A percentile compares a stretch with the other conserved stretches of the same genome.
Conservation (phyloP, 768 basidiomycete genomes). For the Pleurotus salmoneostramineus region DNA sequence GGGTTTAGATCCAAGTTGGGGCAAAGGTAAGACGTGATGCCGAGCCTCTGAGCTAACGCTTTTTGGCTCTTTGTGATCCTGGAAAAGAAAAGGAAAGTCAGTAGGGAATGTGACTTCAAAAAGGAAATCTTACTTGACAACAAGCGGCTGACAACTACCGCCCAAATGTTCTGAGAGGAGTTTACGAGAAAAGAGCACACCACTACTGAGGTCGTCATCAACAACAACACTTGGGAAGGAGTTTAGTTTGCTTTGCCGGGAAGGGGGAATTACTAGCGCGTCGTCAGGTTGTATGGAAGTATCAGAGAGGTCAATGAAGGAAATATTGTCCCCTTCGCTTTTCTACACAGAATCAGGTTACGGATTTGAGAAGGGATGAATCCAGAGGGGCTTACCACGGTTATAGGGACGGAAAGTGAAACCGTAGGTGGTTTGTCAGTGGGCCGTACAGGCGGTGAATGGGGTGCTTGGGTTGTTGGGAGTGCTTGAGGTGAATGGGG, state of each 20-base stretch:
- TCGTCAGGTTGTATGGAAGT: background rate
- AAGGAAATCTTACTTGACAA: constrained; percentile 25
- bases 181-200: constrained; percentile 34
- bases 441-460: constrained; percentile 15
- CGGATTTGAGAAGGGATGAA: background rate
- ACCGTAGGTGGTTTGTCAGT: background rate
- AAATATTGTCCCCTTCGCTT: background rate
- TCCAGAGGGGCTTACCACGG: background rate
- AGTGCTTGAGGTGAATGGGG: constrained; percentile 8
- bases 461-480: constrained; percentile 14
- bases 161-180: constrained; percentile 34
- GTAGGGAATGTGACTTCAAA: background rate
- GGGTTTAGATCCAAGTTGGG: constrained; percentile 49
- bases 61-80: constrained; percentile 24
- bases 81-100: background rate
- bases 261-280: background rate
- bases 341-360: background rate
- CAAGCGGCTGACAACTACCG: constrained; percentile 31
- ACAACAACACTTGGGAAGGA: constrained; percentile 16
- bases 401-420: background rate
- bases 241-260: background rate
- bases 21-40: constrained; percentile 40
- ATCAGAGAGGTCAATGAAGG: background rate
- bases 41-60: constrained; percentile 23
- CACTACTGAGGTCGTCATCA: constrained; percentile 15